phyloP scores from a whole-genome alignment of 192 early-diverging fungal species.

The Cladochytrium replicatum region DNA sequence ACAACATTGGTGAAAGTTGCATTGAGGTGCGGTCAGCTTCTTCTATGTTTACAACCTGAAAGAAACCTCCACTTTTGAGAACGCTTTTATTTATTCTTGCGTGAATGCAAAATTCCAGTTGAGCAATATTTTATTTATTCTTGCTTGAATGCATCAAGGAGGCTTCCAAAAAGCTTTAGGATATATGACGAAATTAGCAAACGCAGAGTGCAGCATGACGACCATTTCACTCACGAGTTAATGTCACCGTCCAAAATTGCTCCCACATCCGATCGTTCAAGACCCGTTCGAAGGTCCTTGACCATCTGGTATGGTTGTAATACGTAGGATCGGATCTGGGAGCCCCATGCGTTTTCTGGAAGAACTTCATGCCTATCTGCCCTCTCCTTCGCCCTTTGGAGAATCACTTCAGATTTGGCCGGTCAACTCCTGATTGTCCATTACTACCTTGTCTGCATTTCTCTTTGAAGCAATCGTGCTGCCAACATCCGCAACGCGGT shows the following conservation, averaged over 20 bases:
- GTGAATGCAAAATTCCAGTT: too few relatives aligned
- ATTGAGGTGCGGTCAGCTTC: too few relatives aligned
- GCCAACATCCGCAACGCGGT: slow-evolving; percentile 77
- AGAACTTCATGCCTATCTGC: slow-evolving; percentile 19
- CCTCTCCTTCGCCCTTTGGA: slow-evolving; percentile 25
- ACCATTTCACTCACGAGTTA: slow-evolving; percentile 18
- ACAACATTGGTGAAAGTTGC: too few relatives aligned
- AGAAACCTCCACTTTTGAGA: too few relatives aligned
- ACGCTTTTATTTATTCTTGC: too few relatives aligned
- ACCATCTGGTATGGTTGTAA: slow-evolving; percentile 53
- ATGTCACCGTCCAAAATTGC: slow-evolving; percentile 44
- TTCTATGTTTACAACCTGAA: too few relatives aligned
- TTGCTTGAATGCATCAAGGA: too few relatives aligned
- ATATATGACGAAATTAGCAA: too few relatives aligned
- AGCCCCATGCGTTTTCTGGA: slow-evolving; percentile 44
- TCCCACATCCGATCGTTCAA: slow-evolving; percentile 31
- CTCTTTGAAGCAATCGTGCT: slow-evolving; percentile 53
- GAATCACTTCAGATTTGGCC: not conserved
- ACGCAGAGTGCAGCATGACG: too few relatives aligned
- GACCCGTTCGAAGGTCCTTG: slow-evolving; percentile 45
- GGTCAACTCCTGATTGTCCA: not conserved
- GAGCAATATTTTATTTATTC: too few relatives aligned
- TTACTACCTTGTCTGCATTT: slow-evolving; percentile 30
- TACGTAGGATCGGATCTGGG: slow-evolving; percentile 50
- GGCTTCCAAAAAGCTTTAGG: too few relatives aligned